These are phyloP conservation scores for Excoecaria cochinchinensis DNA, from an alignment of 345 rosid genomes.

Conservation along the genomic window DNA sequence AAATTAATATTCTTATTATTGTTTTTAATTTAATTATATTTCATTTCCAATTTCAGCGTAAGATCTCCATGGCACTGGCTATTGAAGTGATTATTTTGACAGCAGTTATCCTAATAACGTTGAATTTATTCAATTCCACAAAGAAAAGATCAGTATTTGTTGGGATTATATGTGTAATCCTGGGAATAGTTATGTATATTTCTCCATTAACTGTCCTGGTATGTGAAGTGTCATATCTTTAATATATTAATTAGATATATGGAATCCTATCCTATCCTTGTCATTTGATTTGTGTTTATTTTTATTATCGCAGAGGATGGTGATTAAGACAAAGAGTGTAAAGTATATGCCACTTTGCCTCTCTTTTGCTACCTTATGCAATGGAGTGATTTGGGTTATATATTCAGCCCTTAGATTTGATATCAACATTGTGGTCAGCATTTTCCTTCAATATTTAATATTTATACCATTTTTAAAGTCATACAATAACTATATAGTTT, in stretches of 20 bases:
- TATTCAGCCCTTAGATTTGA: conserved; percentile 63
- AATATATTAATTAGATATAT: too few relatives aligned
- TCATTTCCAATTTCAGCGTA: conserved; percentile 27
- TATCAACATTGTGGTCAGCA: conserved; percentile 48
- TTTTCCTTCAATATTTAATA: too few relatives aligned
- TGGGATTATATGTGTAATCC: conserved; percentile 15
- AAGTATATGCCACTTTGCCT: conserved; percentile 79
- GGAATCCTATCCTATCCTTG: too few relatives aligned
- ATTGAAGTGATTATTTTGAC: conserved; percentile 48
- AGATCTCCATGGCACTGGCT: conserved; percentile 25
- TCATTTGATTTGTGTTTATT: too few relatives aligned
- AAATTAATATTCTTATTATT: neutral
- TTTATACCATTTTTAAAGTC: too few relatives aligned
- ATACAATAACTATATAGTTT: too few relatives aligned
- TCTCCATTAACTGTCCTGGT: conserved; percentile 27
- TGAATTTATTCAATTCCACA: neutral
- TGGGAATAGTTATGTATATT: conserved; percentile 13
- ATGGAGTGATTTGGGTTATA: conserved; percentile 55
- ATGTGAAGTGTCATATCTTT: neutral
- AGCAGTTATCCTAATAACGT: conserved; percentile 8
- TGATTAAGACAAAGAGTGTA: conserved; percentile 73
- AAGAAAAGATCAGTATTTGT: conserved; percentile 12
- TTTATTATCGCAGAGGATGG: conserved; percentile 41
- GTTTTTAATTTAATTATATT: neutral
- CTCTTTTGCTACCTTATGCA: conserved; percentile 49